phyloP scores from a whole-genome alignment of 352 stramenopile genomes.

The Phytophthora multivora region DNA sequence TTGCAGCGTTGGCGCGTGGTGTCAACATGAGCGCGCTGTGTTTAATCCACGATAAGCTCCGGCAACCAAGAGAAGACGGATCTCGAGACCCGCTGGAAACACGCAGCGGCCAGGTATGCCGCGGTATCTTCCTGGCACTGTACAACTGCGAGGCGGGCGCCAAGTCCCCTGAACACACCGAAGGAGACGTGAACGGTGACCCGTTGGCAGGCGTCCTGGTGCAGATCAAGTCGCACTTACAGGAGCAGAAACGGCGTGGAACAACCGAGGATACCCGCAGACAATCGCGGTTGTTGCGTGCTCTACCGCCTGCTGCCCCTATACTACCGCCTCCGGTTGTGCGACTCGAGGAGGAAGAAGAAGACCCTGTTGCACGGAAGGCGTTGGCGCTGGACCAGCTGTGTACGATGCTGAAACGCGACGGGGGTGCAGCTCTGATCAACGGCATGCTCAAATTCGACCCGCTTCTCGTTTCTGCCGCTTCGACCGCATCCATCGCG shows the following conservation, averaged over 20 bases:
- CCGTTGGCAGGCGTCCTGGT: constrained; percentile 48
- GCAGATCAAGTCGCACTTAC: constrained; percentile 57
- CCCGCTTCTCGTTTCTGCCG: constrained; percentile 46
- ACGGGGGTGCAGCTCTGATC: constrained; percentile 47
- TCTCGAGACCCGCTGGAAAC: constrained; percentile 9
- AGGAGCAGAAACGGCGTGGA: constrained; percentile 18
- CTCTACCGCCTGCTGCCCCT: constrained; percentile 22
- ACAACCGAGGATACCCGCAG: constrained; percentile 1
- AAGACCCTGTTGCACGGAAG: neutral
- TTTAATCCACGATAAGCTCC: constrained; percentile 40
- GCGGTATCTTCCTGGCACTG: constrained; percentile 62
- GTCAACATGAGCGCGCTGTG: constrained; percentile 40
- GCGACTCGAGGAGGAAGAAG: constrained; percentile 14
- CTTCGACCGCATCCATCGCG: constrained; percentile 39
- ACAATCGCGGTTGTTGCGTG: constrained; percentile 17
- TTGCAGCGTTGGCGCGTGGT: constrained; percentile 52
- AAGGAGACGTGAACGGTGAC: constrained; percentile 30
- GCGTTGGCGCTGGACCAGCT: constrained; percentile 47
- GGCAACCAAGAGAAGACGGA: constrained; percentile 20
- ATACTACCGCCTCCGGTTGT: neutral
- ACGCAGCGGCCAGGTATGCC: constrained; percentile 47
- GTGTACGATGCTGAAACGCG: constrained; percentile 47
- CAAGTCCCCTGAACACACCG: constrained; percentile 28
- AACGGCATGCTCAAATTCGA: constrained; percentile 70
- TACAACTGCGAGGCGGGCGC: constrained; percentile 63